phyloP scores from a whole-genome alignment of 2,329 filamentous ascomycete genomes.

The Endoconidiophora polonica region DNA sequence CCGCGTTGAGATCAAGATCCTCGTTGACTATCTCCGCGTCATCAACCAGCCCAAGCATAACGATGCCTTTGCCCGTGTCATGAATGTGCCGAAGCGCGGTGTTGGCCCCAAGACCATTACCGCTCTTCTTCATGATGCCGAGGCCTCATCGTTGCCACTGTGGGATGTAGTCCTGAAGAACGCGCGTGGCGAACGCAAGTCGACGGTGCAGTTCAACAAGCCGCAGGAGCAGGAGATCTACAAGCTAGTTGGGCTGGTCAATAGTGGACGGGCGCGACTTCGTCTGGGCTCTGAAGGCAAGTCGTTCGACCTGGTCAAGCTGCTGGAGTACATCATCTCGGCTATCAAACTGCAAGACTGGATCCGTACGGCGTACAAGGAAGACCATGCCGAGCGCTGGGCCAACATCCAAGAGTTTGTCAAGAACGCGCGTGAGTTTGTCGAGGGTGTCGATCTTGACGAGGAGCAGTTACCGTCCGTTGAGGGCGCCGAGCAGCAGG shows the following conservation, averaged over 20 bases:
- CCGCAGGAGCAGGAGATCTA: slow-evolving; percentile 24
- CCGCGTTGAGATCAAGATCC: slow-evolving; percentile 67
- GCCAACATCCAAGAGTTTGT: slow-evolving; percentile 83
- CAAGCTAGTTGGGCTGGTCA: slow-evolving; percentile 30
- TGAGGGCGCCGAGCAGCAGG: slow-evolving; percentile 50
- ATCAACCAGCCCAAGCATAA: slow-evolving; percentile 75
- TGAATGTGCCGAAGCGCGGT: slow-evolving; percentile 69
- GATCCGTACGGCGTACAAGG: slow-evolving; percentile 50
- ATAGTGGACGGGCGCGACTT: slow-evolving; percentile 19
- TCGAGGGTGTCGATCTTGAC: slow-evolving; percentile 26
- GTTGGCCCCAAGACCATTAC: slow-evolving; percentile 69
- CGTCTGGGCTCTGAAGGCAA: slow-evolving; percentile 17
- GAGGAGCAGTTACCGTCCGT: slow-evolving; percentile 48
- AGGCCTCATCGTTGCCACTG: slow-evolving; percentile 48
- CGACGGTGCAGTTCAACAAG: slow-evolving; percentile 34
- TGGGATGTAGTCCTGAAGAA: slow-evolving; percentile 55
- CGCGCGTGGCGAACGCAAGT: slow-evolving; percentile 31
- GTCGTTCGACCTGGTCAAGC: slow-evolving; percentile 25
- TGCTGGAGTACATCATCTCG: slow-evolving; percentile 38
- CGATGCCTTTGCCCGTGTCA: slow-evolving; percentile 65
- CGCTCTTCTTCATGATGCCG: slow-evolving; percentile 58
- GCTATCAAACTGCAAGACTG: slow-evolving; percentile 60
- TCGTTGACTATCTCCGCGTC: slow-evolving; percentile 77
- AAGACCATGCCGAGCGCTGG: slow-evolving; percentile 67
- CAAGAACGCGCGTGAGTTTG: slow-evolving; percentile 58